Conservation (phyloP, 257 asterid species). For the Nicotiana otophora region DNA sequence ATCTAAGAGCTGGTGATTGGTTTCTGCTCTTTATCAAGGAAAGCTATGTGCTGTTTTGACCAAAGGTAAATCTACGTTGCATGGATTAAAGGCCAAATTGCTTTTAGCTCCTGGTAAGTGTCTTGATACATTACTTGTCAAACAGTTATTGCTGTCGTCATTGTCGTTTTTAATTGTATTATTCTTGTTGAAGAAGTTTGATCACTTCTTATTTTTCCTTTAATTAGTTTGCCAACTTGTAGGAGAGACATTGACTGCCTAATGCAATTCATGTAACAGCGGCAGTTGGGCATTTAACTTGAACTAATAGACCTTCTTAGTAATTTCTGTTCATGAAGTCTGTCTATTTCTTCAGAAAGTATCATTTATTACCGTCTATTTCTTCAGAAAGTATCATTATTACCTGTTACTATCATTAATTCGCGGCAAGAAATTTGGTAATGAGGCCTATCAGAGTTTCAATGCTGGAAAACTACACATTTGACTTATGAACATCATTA, state of each 20-base stretch:
- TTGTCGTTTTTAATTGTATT: background rate
- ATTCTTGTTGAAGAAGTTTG: background rate
- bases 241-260: slow-evolving; percentile 4
- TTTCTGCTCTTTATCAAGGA: background rate
- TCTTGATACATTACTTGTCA: background rate
- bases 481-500: background rate
- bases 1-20: background rate
- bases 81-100: background rate
- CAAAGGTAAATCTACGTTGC: background rate
- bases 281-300: background rate
- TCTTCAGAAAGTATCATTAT: background rate
- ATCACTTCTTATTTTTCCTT: background rate
- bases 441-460: background rate
- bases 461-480: background rate
- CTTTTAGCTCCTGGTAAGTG: background rate
- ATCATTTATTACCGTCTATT: background rate
- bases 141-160: background rate
- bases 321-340: background rate
- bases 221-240: background rate
- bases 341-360: background rate
- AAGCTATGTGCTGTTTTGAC: background rate
- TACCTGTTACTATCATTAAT: background rate
- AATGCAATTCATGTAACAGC: background rate
- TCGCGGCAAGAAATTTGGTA: background rate
- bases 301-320: background rate